Evolutionary conservation across 2,329 filamentous ascomycete species (phyloP), one percentile per base, ranked within the genome.

Genomic region (Phaeosphaeriaceae sp.): DNA sequence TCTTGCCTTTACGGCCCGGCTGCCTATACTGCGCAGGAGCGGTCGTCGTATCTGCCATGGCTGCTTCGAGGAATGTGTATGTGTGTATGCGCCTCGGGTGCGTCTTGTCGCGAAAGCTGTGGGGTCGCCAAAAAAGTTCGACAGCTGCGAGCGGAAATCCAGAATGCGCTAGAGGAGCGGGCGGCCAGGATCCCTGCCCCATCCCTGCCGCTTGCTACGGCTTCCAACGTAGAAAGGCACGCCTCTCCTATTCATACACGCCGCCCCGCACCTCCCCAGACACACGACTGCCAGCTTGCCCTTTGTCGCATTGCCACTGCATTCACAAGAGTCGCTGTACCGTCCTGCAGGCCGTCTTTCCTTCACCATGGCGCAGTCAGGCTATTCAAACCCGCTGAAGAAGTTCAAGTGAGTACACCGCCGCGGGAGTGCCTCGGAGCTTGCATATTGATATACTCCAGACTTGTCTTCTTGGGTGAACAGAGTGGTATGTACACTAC

Each of bases 371-470:
- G 91, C 93, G 80, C 88, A 92, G 82, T 83, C 88, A 71, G 82
- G 81, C 58, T 99, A 98, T 86, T 97, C 96, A 80, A 98, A 98
- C 85, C 95, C 95, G 74, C 85, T 99, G 83, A 99, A 99, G 91
- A 99, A 99, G 82, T 99, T 98, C 90, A 99, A 99, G 93, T 97
- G 58, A 69, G 74, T 68, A 49, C 51, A 57, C 62, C 54, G 49
- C 54, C 52, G 57, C 57, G 22, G 49, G 51, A 31, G 40, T 55
- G 51, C 31, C 9, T 36, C 13, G 52, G 44, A 54, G 53, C 53
- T 55, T 62, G 48, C 64, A 65, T 57, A 59, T 71, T 75, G 60
- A 75, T 58, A 54, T 48, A 21, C 52, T 62, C 57, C 71, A 97
- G 93, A 84, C 83, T 99, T 80, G 95, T 99, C 69, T 99, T 99